Evolutionary conservation across 2,329 filamentous ascomycete species (phyloP).

Genomic region (Microsporum canis): DNA sequence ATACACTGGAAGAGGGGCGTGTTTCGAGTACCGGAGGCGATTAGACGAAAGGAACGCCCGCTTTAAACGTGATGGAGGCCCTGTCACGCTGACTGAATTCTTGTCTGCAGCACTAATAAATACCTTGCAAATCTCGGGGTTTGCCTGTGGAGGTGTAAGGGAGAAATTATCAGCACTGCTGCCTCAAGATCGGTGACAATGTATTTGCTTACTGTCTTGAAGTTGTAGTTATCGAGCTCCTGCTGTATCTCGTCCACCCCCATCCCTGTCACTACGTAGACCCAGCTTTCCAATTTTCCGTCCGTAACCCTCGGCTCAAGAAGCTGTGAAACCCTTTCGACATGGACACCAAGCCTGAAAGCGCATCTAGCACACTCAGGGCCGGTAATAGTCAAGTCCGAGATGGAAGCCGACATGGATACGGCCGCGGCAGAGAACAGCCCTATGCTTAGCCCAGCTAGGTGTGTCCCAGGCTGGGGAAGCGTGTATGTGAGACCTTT

Average conservation of each 20-base stretch:
- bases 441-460: no score
- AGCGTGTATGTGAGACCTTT: no score
- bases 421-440: no score
- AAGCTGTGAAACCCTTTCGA: conserved; percentile 30
- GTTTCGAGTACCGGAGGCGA: conserved; percentile 16
- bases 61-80: conserved; percentile 20
- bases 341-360: conserved; percentile 38
- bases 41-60: conserved; percentile 16
- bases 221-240: not conserved
- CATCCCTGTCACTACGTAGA: not conserved
- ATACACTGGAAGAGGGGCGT: conserved; percentile 20
- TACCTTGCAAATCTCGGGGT: conserved; percentile 15
- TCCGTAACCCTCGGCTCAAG: no score
- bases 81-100: conserved; percentile 19
- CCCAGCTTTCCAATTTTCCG: conserved; percentile 27
- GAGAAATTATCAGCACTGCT: no score
- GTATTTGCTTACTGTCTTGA: no score
- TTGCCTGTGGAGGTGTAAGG: not conserved
- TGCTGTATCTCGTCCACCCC: not conserved
- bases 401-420: no score
- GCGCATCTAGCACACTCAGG: conserved; percentile 13
- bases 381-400: no score
- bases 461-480: no score
- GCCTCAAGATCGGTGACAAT: no score
- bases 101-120: conserved; percentile 19